phyloP scores from a whole-genome alignment of 305 asterid species.

The Rubia occidens region DNA sequence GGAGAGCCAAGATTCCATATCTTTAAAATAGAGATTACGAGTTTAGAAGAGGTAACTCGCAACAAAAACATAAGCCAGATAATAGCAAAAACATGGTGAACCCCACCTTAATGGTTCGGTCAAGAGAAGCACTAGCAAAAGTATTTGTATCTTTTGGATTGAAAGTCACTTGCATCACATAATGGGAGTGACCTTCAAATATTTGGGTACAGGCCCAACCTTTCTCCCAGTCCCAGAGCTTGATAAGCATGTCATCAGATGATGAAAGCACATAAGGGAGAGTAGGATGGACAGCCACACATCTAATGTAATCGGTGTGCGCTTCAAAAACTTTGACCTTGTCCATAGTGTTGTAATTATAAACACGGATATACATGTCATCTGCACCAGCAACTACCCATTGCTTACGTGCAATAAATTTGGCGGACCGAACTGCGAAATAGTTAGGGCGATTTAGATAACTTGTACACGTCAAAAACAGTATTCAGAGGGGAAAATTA shows the following conservation, averaged over 20 bases:
- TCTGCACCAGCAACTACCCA: slow-evolving; percentile 99
- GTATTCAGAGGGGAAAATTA: slow-evolving; percentile 9
- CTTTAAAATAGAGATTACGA: slow-evolving; percentile 26
- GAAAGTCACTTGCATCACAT: slow-evolving; percentile 98
- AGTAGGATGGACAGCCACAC: slow-evolving; percentile 95
- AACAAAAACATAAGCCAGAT: neutral
- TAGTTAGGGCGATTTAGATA: slow-evolving; percentile 20
- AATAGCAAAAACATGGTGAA: neutral
- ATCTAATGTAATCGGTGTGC: slow-evolving; percentile 97
- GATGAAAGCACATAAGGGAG: slow-evolving; percentile 93
- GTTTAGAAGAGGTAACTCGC: neutral
- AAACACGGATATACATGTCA: slow-evolving; percentile 90
- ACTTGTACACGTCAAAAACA: slow-evolving; percentile 13
- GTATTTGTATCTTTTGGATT: slow-evolving; percentile 98
- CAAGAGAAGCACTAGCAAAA: slow-evolving; percentile 98
- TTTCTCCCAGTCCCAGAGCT: slow-evolving; percentile 99
- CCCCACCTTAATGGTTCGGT: slow-evolving; percentile 91
- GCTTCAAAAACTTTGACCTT: slow-evolving; percentile 93
- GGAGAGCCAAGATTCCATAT: slow-evolving; percentile 99
- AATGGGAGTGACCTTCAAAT: slow-evolving; percentile 98
- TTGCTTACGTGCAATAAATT: slow-evolving; percentile 86
- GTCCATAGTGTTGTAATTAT: slow-evolving; percentile 96
- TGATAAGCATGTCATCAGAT: slow-evolving; percentile 98
- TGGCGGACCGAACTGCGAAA: slow-evolving; percentile 88
- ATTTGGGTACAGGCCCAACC: slow-evolving; percentile 96